Evolutionary conservation across 805 yeast species (phyloP), one percentile per base, ranked within the genome.

Genomic region (Candida michaelii): DNA sequence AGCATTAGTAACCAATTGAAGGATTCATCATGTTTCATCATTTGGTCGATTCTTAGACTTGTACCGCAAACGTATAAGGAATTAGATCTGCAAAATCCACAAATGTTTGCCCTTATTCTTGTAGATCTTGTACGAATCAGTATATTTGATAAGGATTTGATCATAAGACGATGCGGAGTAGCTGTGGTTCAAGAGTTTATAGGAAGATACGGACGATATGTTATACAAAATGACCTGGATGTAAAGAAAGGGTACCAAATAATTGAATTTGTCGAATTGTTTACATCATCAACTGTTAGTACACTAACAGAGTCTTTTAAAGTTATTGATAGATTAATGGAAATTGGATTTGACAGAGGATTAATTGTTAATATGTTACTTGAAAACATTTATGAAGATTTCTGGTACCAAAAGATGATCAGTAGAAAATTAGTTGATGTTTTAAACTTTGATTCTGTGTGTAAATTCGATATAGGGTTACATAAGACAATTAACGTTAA

Each of bases 171-270:
- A 44, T 90, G 97, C 13, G 83, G 90, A 1, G 71, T 88, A 4
- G 96, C 97, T 0, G 91, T 93, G 0, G 53, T 90, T 5, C 97
- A 90, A 56, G 98, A 90, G 54, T 70, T 85, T 12, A 58, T 88
- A 2, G 98, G 98, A 0, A 65, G 97, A 27, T 82, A 80, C 55
- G 86, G 86, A 1, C 63, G 62, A 10, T 24, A 43, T 23, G 43
- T 71, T 19, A 63, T 80, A 53, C 48, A 45, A 3, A 39, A 50
- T 4, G 15, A 38, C 15, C 51, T 52, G 11, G 49, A 25, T 1
- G 45, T 34, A 3, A 31, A 34, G 1, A 39, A 62, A 12, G 68
- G 75, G 8, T 52, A 55, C 6, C 64, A 66, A 44, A 69, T 74
- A 13, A 65, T 84, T 29, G 56, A 58, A 12, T 55, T 87, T 1